Percentiles rank a stretch among this genome's conserved stretches.
Evolutionary conservation across 257 asterid species (phyloP).

Genomic region (Perilla frutescens): DNA sequence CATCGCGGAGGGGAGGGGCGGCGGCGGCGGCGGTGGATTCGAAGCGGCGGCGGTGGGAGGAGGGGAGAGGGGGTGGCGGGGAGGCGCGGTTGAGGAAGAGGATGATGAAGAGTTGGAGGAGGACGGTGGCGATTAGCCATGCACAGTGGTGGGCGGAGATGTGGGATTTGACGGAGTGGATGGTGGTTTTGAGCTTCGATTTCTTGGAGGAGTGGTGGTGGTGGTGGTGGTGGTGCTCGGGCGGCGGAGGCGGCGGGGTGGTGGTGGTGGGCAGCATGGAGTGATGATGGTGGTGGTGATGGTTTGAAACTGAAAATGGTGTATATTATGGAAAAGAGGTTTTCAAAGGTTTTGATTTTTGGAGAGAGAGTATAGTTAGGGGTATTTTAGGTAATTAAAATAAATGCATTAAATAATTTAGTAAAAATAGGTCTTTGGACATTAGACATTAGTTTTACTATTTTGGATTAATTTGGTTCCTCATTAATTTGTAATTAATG

Average conservation of each 20-base stretch:
- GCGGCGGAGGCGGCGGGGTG: slow-evolving; percentile 24
- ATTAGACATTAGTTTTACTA: neutral
- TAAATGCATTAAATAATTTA: neutral
- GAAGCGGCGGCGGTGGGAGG: slow-evolving; percentile 31
- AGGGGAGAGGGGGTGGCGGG: slow-evolving; percentile 34
- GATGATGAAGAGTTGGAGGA: slow-evolving; percentile 46
- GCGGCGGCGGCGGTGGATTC: slow-evolving; percentile 21
- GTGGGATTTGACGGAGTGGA: slow-evolving; percentile 44
- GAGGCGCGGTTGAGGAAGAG: slow-evolving; percentile 42
- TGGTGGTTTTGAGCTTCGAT: slow-evolving; percentile 38
- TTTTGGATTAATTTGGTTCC: neutral
- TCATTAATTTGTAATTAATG: neutral
- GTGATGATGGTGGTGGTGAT: neutral
- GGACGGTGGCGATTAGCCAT: slow-evolving; percentile 46
- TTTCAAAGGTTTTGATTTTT: neutral
- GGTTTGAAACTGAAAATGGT: slow-evolving; percentile 15
- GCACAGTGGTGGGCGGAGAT: slow-evolving; percentile 44
- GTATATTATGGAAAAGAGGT: slow-evolving; percentile 6
- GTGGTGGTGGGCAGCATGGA: slow-evolving; percentile 38
- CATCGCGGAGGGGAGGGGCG: slow-evolving; percentile 13
- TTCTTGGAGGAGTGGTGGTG: slow-evolving; percentile 27
- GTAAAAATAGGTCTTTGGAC: neutral
- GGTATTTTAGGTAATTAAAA: slow-evolving; percentile 25
- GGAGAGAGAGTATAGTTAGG: neutral
- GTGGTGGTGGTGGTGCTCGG: slow-evolving; percentile 28